Evolutionary conservation across 1,284 basidiomycete genomes (phyloP).

Genomic region (Ceratobasidium sp.): DNA sequence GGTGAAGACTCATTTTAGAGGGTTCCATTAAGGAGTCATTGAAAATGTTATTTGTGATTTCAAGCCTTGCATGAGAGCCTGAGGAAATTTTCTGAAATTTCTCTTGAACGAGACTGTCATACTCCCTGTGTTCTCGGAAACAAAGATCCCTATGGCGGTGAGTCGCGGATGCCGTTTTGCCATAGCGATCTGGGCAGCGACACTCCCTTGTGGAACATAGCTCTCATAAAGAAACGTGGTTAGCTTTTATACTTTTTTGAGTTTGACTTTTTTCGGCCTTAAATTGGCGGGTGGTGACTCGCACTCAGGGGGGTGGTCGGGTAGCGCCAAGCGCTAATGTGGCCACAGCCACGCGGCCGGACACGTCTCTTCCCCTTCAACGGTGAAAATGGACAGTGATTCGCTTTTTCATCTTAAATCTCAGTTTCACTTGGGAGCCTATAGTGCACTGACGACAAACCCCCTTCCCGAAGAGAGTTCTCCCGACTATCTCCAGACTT

Average conservation of each 20-base stretch:
- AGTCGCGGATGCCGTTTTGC: neutral
- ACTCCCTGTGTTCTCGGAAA: neutral
- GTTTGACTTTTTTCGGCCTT: neutral
- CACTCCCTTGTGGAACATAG: neutral
- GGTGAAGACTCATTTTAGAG: neutral
- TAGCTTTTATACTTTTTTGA: neutral
- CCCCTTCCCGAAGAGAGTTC: constrained; percentile 72
- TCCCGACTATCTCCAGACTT: constrained; percentile 71
- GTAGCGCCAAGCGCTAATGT: neutral
- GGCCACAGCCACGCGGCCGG: constrained; percentile 11
- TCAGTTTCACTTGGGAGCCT: constrained; percentile 85
- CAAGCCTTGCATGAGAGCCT: neutral
- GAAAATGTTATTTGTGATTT: neutral
- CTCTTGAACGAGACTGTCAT: neutral
- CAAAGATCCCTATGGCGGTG: neutral
- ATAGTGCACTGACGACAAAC: constrained; percentile 68
- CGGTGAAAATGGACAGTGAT: constrained; percentile 49
- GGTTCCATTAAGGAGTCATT: neutral
- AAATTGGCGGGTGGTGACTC: neutral
- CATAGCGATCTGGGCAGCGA: neutral
- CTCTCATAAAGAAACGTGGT: neutral
- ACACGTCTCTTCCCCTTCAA: neutral
- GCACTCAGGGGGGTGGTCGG: neutral
- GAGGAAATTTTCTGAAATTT: neutral
- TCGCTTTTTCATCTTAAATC: constrained; percentile 84